phyloP scores from a whole-genome alignment of 2,329 filamentous ascomycete genomes.

The Diatrype stigma region DNA sequence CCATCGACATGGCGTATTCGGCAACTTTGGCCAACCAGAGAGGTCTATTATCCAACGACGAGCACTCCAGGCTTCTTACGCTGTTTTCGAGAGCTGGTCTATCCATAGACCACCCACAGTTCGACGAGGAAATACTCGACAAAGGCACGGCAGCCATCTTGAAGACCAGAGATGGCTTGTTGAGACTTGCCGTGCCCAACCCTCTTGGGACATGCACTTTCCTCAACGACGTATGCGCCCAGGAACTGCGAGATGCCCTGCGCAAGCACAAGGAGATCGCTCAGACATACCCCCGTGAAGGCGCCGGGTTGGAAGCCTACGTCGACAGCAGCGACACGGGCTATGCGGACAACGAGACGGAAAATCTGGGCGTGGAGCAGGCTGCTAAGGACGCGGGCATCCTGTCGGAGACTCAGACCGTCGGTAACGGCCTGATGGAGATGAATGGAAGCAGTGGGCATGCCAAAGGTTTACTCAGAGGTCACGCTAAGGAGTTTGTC shows the following conservation, averaged over 20 bases:
- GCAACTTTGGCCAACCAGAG: slow-evolving; percentile 62
- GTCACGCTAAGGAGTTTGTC: slow-evolving; percentile 3
- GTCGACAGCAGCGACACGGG: slow-evolving; percentile 68
- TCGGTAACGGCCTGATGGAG: too few relatives aligned
- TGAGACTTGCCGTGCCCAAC: slow-evolving; percentile 64
- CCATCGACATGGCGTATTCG: slow-evolving; percentile 72
- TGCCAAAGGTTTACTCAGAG: neutral
- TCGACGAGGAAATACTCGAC: slow-evolving; percentile 61
- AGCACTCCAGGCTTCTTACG: slow-evolving; percentile 59
- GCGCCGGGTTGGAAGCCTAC: slow-evolving; percentile 64
- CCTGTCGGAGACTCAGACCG: too few relatives aligned
- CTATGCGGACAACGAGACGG: slow-evolving; percentile 37
- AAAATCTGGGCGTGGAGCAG: slow-evolving; percentile 39
- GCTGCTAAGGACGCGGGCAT: too few relatives aligned
- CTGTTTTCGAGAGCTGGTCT: slow-evolving; percentile 68
- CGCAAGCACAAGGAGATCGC: slow-evolving; percentile 60
- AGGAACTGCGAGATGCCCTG: slow-evolving; percentile 60
- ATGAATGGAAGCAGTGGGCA: slow-evolving; percentile 3
- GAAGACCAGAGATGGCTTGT: slow-evolving; percentile 64
- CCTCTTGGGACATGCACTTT: slow-evolving; percentile 65
- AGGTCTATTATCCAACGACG: slow-evolving; percentile 55
- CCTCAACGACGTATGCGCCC: slow-evolving; percentile 59
- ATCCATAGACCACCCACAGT: slow-evolving; percentile 66
- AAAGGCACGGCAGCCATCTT: slow-evolving; percentile 65
- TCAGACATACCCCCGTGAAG: slow-evolving; percentile 58